phyloP scores from a whole-genome alignment of 2,329 filamentous ascomycete species.

The Remersonia thermophila region DNA sequence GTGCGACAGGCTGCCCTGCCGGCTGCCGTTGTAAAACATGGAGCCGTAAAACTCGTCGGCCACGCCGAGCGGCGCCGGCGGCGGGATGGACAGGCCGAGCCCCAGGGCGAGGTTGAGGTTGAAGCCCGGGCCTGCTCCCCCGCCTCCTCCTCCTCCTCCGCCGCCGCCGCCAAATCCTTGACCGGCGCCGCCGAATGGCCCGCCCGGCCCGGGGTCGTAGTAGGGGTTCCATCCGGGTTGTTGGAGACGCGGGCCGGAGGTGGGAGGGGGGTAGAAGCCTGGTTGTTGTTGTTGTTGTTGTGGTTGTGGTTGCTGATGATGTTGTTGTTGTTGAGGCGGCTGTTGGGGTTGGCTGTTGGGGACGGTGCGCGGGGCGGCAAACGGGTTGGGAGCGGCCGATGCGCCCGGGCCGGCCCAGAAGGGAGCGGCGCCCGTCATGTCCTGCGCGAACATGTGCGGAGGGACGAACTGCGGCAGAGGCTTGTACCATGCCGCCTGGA shows the following conservation, averaged over 20 bases:
- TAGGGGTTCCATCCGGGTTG: too few relatives aligned
- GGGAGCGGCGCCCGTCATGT: slow-evolving; percentile 23
- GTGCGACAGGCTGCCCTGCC: slow-evolving; percentile 60
- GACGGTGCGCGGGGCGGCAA: slow-evolving; percentile 13
- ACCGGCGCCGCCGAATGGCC: too few relatives aligned
- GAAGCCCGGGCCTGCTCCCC: background rate
- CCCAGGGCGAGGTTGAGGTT: background rate
- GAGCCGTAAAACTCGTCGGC: slow-evolving; percentile 4
- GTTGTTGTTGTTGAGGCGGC: slow-evolving; percentile 8
- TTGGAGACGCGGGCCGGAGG: too few relatives aligned
- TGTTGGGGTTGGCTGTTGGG: slow-evolving; percentile 2
- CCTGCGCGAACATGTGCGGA: slow-evolving; percentile 38
- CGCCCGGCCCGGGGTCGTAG: too few relatives aligned
- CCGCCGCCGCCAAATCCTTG: background rate
- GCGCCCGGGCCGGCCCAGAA: slow-evolving; percentile 23
- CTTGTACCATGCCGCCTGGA: slow-evolving; percentile 37
- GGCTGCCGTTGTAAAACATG: slow-evolving; percentile 30
- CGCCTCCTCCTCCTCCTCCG: too few relatives aligned
- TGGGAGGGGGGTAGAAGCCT: too few relatives aligned
- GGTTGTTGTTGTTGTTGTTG: too few relatives aligned
- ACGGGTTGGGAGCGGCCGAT: slow-evolving; percentile 22
- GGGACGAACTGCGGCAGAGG: slow-evolving; percentile 41
- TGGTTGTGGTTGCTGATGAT: background rate
- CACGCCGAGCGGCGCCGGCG: background rate
- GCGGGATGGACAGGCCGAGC: background rate